Conservation (phyloP, 2,329 filamentous ascomycete species). For the Trichophyton verrucosum region DNA sequence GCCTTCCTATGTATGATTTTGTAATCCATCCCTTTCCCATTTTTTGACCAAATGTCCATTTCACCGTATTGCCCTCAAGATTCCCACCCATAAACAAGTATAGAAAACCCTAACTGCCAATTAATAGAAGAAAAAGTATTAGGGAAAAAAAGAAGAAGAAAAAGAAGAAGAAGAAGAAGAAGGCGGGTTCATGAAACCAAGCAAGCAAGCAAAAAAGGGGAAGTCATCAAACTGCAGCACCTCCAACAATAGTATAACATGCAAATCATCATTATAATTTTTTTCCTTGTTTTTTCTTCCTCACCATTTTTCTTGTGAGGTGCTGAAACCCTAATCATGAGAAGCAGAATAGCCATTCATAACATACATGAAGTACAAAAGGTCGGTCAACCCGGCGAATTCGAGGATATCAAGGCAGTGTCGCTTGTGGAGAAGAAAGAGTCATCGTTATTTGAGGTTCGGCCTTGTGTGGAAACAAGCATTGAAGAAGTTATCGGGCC, state of each 20-base stretch:
- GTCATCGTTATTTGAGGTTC: not conserved
- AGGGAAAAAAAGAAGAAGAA: not conserved
- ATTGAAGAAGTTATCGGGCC: not conserved
- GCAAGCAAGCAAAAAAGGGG: not conserved
- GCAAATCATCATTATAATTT: not conserved
- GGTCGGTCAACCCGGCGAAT: not conserved
- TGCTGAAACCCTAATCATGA: constrained; percentile 3
- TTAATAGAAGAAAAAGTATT: not conserved
- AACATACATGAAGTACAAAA: not conserved
- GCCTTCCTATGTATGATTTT: constrained; percentile 2
- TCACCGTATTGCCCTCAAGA: not conserved
- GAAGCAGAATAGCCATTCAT: not conserved
- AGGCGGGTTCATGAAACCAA: no score
- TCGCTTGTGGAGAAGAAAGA: not conserved
- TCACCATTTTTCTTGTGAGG: constrained; percentile 2
- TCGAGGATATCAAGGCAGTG: not conserved
- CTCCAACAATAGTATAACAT: constrained; percentile 1
- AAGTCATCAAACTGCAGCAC: not conserved
- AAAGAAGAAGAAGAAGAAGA: not conserved
- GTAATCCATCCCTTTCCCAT: not conserved
- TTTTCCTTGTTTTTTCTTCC: not conserved
- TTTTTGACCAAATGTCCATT: constrained; percentile 3
- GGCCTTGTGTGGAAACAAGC: not conserved
- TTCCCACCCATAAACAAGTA: constrained; percentile 2
- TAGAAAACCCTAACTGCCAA: constrained; percentile 3